phyloP scores from a whole-genome alignment of 108 stramenopile species.

The Thalassiosira profunda region DNA sequence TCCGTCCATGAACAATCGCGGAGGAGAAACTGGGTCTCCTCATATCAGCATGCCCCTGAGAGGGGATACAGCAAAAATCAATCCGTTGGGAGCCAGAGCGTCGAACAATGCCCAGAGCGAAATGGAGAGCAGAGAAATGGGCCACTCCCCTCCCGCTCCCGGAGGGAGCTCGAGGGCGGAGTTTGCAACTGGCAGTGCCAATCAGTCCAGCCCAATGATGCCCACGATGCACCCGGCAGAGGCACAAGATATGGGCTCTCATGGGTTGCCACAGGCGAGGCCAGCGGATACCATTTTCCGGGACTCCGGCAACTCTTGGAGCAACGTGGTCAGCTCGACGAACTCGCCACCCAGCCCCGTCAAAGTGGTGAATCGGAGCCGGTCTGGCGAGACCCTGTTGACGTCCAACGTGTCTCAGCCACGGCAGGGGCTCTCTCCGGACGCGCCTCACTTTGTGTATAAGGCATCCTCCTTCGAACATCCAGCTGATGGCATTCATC shows the following conservation, averaged over 20 bases:
- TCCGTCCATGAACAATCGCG: too few species aligned
- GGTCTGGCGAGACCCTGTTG: slow-evolving; percentile 38
- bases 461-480: slow-evolving; percentile 7
- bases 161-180: neutral
- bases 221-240: neutral
- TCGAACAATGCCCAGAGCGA: neutral
- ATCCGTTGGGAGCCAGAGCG: slow-evolving; percentile 6
- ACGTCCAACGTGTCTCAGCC: slow-evolving; percentile 30
- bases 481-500: neutral
- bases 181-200: neutral
- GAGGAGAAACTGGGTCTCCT: too few species aligned
- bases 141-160: neutral
- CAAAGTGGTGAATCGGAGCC: neutral
- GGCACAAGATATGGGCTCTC: neutral
- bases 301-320: slow-evolving; percentile 29
- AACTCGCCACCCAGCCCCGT: slow-evolving; percentile 11
- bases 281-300: slow-evolving; percentile 17
- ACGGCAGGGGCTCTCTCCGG: slow-evolving; percentile 21
- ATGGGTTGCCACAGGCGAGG: neutral
- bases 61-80: slow-evolving; percentile 35
- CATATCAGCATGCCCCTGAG: slow-evolving; percentile 35
- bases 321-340: slow-evolving; percentile 32
- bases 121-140: slow-evolving; percentile 10
- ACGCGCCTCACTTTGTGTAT: slow-evolving; percentile 11
- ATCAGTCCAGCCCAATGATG: neutral